These are phyloP conservation scores for Picea engelmannii DNA, from an alignment of 83 land plant genomes.

Conservation along the genomic window DNA sequence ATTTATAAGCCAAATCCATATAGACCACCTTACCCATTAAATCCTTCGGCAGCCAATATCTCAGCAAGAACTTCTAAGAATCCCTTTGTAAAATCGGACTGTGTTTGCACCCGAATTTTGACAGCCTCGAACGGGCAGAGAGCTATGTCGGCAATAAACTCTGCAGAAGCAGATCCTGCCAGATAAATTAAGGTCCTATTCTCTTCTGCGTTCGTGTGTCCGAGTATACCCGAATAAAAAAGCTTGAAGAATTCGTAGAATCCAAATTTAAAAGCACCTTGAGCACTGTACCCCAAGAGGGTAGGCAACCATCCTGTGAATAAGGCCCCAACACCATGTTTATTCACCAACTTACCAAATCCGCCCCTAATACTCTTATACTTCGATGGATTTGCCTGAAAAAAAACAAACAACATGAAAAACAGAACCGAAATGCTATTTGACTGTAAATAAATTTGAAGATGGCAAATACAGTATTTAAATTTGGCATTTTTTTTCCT, in stretches of 20 bases:
- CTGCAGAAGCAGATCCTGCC: constrained; percentile 58
- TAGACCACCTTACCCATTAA: constrained; percentile 23
- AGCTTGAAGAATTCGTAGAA: constrained; percentile 57
- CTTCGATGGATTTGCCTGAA: constrained; percentile 36
- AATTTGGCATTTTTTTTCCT: no score
- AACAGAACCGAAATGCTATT: neutral
- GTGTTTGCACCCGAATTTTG: constrained; percentile 49
- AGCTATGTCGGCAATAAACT: constrained; percentile 47
- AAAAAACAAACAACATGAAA: neutral
- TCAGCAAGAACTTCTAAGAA: constrained; percentile 34
- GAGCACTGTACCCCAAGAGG: constrained; percentile 44
- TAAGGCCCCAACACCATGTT: constrained; percentile 34
- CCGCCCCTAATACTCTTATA: constrained; percentile 36
- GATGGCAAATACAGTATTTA: no score
- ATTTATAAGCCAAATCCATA: neutral
- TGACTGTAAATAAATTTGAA: no score
- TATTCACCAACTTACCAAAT: constrained; percentile 25
- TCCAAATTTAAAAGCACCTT: constrained; percentile 50
- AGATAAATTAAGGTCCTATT: constrained; percentile 39
- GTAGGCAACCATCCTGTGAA: constrained; percentile 50
- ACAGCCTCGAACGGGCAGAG: constrained; percentile 62
- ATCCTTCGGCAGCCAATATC: constrained; percentile 33
- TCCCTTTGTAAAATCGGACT: constrained; percentile 46
- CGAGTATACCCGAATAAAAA: constrained; percentile 27
- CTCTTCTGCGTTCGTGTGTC: constrained; percentile 29